Evolutionary conservation across 805 yeast genomes (phyloP).

Genomic region (Yarrowia deformans): DNA sequence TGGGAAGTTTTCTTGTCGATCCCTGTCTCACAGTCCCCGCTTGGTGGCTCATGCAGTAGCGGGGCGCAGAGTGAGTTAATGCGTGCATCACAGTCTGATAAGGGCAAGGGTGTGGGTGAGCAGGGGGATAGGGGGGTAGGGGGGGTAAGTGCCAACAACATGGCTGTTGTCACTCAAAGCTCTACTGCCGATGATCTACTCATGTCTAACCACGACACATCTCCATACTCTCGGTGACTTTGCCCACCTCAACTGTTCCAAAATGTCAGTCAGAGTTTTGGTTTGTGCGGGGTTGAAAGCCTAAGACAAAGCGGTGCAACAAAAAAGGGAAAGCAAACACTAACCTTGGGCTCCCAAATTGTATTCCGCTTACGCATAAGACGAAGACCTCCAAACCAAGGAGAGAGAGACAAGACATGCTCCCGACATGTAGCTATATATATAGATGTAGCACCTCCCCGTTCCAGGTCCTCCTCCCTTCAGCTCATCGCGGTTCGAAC

Average conservation of each 20-base stretch:
- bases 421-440: background rate
- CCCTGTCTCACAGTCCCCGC: conserved; percentile 3
- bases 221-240: too few relatives aligned
- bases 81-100: background rate
- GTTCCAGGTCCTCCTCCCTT: background rate
- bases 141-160: too few relatives aligned
- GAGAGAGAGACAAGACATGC: background rate
- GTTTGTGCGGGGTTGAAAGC: conserved; percentile 17
- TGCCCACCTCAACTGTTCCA: background rate
- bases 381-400: background rate
- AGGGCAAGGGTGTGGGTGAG: background rate
- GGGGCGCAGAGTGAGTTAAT: conserved; percentile 4
- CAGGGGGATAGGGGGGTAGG: too few relatives aligned
- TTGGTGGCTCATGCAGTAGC: conserved; percentile 21
- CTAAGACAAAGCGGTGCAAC: background rate
- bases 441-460: conserved; percentile 1
- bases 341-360: background rate
- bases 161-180: too few relatives aligned
- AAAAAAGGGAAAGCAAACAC: background rate
- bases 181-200: too few relatives aligned
- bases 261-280: background rate
- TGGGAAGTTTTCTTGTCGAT: conserved; percentile 1
- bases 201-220: too few relatives aligned
- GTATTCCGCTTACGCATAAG: conserved; percentile 18
- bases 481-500: background rate